phyloP scores from a whole-genome alignment of 225 moss, liverwort and hornwort genomes.

The Marchantia polymorpha region DNA sequence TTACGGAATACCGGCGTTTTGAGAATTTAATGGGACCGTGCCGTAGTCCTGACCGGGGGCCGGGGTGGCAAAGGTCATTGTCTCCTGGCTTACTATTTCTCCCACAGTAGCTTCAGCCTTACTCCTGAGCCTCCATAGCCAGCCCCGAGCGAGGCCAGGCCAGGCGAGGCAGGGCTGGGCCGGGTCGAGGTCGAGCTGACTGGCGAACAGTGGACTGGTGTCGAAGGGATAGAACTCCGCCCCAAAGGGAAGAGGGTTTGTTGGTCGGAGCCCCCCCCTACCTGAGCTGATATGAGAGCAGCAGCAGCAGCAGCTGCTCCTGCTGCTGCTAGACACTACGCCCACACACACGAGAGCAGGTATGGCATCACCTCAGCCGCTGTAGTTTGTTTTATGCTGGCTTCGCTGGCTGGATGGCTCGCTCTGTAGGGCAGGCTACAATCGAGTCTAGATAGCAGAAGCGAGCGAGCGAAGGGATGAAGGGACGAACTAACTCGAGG shows the following conservation, averaged over 20 bases:
- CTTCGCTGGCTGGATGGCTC: neutral
- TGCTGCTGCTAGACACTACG: too few species aligned
- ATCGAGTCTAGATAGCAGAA: neutral
- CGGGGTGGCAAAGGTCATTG: neutral
- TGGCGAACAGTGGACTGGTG: neutral
- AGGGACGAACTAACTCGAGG: too few species aligned
- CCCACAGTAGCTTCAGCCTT: neutral
- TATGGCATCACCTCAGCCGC: neutral
- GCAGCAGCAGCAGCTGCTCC: too few species aligned
- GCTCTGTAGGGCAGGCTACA: neutral
- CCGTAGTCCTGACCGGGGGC: neutral
- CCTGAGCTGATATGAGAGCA: neutral
- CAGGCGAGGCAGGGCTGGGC: neutral
- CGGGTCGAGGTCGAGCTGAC: neutral
- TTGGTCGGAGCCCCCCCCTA: conserved; percentile 7
- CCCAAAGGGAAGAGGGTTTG: conserved; percentile 3
- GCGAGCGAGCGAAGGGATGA: neutral
- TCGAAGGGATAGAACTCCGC: neutral
- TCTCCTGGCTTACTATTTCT: neutral
- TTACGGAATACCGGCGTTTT: neutral
- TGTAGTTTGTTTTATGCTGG: neutral
- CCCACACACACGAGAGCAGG: neutral
- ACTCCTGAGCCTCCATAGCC: too few species aligned
- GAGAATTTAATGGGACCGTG: neutral
- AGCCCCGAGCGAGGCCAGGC: neutral